Evolutionary conservation across 306 rosid genomes (phyloP).

Genomic region (Cucumis sativus): DNA sequence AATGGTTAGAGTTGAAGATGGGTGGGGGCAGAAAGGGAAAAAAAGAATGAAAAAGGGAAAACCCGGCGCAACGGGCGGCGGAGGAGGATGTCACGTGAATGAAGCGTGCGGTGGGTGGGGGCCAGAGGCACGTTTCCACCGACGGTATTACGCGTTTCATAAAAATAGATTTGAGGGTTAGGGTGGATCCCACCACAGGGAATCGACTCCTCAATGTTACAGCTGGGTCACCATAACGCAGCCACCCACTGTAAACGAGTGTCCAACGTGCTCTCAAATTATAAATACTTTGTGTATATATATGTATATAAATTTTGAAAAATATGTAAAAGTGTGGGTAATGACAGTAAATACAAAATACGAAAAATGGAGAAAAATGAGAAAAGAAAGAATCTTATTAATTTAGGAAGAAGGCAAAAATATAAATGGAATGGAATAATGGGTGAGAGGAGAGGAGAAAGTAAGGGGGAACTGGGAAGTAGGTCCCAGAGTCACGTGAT

Average conservation of each 20-base stretch:
- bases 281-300: neutral
- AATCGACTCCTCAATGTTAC: neutral
- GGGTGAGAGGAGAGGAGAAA: no score
- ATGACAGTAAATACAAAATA: no score
- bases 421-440: no score
- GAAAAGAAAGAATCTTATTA: no score
- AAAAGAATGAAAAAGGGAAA: neutral
- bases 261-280: slow-evolving; percentile 2
- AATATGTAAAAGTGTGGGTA: no score
- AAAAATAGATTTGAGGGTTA: neutral
- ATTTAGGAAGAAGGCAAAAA: no score
- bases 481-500: neutral
- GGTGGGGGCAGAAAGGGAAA: neutral
- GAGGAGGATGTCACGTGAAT: neutral
- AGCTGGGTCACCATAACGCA: slow-evolving; percentile 3
- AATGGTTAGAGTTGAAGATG: neutral
- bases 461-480: neutral
- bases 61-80: slow-evolving; percentile 4
- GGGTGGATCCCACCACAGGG: slow-evolving; percentile 5
- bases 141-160: neutral
- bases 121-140: neutral
- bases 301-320: no score
- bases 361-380: no score
- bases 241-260: neutral
- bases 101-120: neutral